phyloP scores from a whole-genome alignment of 768 basidiomycete genomes.

The Calvatia gigantea region DNA sequence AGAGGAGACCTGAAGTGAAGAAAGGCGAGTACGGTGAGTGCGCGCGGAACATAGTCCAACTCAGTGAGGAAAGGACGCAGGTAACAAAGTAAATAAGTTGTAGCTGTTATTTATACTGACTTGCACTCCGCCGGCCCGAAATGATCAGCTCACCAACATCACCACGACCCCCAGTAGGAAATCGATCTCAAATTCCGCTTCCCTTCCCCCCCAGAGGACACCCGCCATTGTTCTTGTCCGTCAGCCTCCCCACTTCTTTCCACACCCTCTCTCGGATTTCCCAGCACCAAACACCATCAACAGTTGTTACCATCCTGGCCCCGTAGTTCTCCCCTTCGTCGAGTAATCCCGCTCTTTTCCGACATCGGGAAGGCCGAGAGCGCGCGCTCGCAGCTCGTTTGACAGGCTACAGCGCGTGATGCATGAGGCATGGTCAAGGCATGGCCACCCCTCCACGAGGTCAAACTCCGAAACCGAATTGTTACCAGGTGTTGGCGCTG shows the following conservation, averaged over 20 bases:
- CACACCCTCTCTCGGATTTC: neutral
- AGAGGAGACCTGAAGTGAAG: constrained; percentile 61
- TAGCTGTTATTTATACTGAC: too few species aligned
- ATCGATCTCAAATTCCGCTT: constrained; percentile 6
- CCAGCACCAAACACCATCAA: neutral
- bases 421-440: neutral
- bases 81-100: too few species aligned
- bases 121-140: neutral
- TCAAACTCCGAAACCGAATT: neutral
- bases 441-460: neutral
- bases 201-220: neutral
- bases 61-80: too few species aligned
- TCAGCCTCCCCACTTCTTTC: neutral
- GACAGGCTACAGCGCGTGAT: neutral
- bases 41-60: constrained; percentile 30
- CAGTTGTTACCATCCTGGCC: neutral
- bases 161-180: neutral
- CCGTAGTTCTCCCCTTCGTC: neutral
- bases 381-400: neutral
- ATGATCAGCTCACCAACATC: neutral
- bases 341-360: neutral
- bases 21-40: constrained; percentile 57
- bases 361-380: neutral
- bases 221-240: neutral
- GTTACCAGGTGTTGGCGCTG: neutral